phyloP scores from a whole-genome alignment of 768 basidiomycete species.

The Boletus rubroflammeus region DNA sequence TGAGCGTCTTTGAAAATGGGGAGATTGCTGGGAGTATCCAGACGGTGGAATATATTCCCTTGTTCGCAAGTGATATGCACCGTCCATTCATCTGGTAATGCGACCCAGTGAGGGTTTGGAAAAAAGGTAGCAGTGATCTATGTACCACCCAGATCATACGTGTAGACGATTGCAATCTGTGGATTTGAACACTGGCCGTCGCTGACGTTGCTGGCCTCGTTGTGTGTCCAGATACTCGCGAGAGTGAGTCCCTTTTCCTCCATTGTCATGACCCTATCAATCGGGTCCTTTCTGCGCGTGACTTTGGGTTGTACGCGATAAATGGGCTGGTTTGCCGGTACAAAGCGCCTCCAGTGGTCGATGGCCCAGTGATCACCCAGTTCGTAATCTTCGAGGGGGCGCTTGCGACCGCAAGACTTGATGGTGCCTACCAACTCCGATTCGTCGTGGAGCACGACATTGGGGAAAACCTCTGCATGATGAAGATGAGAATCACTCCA shows the following conservation, averaged over 20 bases:
- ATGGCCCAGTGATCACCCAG: neutral
- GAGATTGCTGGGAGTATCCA: constrained; percentile 11
- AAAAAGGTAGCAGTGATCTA: neutral
- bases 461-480: constrained; percentile 17
- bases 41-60: constrained; percentile 7
- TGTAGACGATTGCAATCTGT: constrained; percentile 24
- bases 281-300: constrained; percentile 3
- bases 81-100: constrained; percentile 21
- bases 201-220: constrained; percentile 19
- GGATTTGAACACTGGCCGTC: constrained; percentile 23
- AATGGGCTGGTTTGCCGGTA: constrained; percentile 14
- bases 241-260: constrained; percentile 23
- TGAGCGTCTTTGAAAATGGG: constrained; percentile 20
- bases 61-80: constrained; percentile 26
- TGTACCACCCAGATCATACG: constrained; percentile 21
- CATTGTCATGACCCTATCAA: constrained; percentile 12
- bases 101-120: neutral
- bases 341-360: constrained; percentile 16
- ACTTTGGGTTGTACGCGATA: constrained; percentile 15
- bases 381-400: constrained; percentile 16
- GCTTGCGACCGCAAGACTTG: constrained; percentile 21
- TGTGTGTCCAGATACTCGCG: constrained; percentile 25
- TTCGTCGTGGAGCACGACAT: constrained; percentile 20
- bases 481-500: constrained; percentile 28
- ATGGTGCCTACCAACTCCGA: constrained; percentile 14